Evolutionary conservation across 768 basidiomycete genomes (phyloP).

Genomic region (Mycena crocata): DNA sequence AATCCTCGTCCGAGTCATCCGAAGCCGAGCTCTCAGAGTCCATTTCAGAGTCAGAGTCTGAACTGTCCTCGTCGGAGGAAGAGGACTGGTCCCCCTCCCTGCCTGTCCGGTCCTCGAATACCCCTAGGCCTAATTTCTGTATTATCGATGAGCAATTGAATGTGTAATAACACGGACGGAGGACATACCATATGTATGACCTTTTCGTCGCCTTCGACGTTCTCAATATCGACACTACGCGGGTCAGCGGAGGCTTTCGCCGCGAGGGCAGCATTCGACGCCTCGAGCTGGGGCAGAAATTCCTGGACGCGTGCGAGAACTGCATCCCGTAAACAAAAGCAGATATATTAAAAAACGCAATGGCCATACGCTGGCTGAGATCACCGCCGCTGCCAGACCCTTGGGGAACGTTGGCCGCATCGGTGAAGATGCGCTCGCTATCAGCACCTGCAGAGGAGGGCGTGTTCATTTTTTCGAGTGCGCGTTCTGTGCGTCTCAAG

Average conservation of each 20-base stretch:
- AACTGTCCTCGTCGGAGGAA: constrained; percentile 9
- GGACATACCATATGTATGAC: constrained; percentile 58
- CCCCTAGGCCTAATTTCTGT: constrained; percentile 56
- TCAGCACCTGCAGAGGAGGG: background rate
- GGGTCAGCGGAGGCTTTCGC: constrained; percentile 47
- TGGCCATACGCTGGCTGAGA: constrained; percentile 17
- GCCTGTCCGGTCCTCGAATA: constrained; percentile 46
- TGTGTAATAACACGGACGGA: background rate
- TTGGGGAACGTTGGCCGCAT: background rate
- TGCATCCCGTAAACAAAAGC: constrained; percentile 28
- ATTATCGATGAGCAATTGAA: background rate
- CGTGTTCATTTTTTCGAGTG: constrained; percentile 29
- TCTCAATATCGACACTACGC: constrained; percentile 60
- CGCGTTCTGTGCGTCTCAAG: constrained; percentile 22
- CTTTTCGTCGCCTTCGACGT: constrained; percentile 47
- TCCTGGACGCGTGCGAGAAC: constrained; percentile 60
- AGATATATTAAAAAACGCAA: background rate
- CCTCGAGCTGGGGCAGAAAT: constrained; percentile 60
- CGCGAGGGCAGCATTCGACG: constrained; percentile 57
- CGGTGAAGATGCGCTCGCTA: constrained; percentile 14
- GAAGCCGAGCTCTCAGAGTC: background rate
- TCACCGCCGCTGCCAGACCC: background rate
- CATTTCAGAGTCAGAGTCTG: background rate
- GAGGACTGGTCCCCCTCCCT: constrained; percentile 4
- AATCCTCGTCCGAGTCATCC: constrained; percentile 14